Conservation (phyloP, 306 rosid genomes). For the Cucurbita pepo region DNA sequence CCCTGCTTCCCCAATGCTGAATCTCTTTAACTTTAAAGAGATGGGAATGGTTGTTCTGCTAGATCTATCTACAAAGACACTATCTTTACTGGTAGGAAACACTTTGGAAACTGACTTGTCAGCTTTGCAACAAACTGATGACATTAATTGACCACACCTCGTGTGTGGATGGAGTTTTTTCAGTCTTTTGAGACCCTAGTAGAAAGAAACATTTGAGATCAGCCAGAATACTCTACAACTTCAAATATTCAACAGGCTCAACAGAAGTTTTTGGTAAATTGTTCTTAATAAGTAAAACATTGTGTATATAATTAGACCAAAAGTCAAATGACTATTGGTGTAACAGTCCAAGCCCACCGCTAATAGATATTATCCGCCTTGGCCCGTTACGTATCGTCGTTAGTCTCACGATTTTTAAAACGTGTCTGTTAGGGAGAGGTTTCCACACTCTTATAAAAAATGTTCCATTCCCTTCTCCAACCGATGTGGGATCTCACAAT, state of each 20-base stretch:
- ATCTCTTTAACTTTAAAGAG: constrained; percentile 49
- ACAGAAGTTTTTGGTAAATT: not conserved
- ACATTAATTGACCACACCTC: constrained; percentile 22
- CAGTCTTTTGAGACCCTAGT: constrained; percentile 65
- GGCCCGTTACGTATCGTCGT: too few relatives aligned
- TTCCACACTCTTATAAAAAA: too few relatives aligned
- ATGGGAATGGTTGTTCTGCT: constrained; percentile 43
- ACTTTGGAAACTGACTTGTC: constrained; percentile 34
- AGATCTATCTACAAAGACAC: constrained; percentile 28
- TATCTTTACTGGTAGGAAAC: constrained; percentile 21
- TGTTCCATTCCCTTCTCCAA: too few relatives aligned
- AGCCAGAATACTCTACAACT: not conserved
- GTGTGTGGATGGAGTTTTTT: constrained; percentile 50
- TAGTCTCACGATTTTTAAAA: too few relatives aligned
- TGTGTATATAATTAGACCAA: not conserved
- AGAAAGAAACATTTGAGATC: not conserved
- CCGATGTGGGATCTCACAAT: too few relatives aligned
- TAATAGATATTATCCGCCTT: too few relatives aligned
- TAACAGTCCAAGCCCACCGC: too few relatives aligned
- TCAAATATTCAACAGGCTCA: not conserved
- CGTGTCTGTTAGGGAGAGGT: too few relatives aligned
- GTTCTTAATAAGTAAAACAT: not conserved
- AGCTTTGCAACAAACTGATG: constrained; percentile 25
- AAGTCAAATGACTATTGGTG: not conserved
- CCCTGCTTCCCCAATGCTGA: constrained; percentile 29